Base-by-base conservation (phyloP, 805 yeast species). In the Starmerella potacharoeniae region DNA sequence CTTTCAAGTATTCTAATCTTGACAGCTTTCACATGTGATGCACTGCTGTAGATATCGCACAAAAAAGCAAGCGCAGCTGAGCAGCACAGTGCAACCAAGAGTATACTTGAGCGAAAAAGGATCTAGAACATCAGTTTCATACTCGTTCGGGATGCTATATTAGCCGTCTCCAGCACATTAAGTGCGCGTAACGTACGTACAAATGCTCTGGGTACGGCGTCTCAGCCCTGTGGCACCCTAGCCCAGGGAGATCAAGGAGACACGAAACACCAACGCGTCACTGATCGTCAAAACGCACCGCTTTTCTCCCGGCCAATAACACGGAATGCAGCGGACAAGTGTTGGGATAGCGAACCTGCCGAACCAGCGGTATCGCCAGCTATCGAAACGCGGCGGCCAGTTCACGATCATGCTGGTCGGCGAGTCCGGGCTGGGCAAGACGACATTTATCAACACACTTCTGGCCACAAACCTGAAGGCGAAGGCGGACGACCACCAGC, bases 391-490 rank as follows among this genome's bases (percentile, higher is more conserved):
- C 8, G 96, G 96, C 16, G 81, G 86, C 22, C 74, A 81, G 30
- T 84, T 86, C 70, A 87, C 95, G 47, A 64, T 90, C 55, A 80
- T 89, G 85, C 80, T 88, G 39, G 89, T 84, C 49, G 96, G 97
- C 34, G 89, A 84, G 68, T 75, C 84, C 51, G 96, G 96, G 3
- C 75, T 86, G 52, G 96, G 95, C 47, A 78, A 76, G 49, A 65
- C 69, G 42, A 69, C 71, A 9, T 86, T 89, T 59, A 72, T 88
- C 62, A 86, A 90, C 73, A 82, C 95, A 8, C 74, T 90, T 59
- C 85, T 87, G 67, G 82, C 83, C 46, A 70, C 82, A 1, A 51
- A 72, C 68, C 51, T 68, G 67, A 61, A 73, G 70, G 65, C 70
- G 58, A 70, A 71, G 65, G 62, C 69, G 61, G 77, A 75, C 66